Base-by-base conservation (phyloP, 1,284 basidiomycete species). In the Heterobasidion irregulare region DNA sequence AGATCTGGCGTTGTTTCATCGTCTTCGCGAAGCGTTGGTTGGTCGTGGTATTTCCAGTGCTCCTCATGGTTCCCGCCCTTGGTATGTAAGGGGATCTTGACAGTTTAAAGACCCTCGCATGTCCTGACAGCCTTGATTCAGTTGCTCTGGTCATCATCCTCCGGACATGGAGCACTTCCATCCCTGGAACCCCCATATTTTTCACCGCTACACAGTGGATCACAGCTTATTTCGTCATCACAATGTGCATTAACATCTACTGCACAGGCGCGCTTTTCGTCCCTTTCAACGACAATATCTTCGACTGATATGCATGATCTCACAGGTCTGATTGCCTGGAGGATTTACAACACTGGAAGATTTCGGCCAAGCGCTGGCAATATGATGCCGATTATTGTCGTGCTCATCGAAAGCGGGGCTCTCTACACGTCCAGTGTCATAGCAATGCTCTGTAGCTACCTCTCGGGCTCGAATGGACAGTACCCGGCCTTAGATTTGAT, bases 1-100 rank as follows among this genome's bases (percentile, higher is more conserved):
- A 51, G 50, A 51, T 51, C 12, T 51, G 50, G 50, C 50, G 50
- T n/a, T 51, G 50, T n/a, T 51, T 36, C 35, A 35, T 38, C 18
- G 34, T 51, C 12, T 51, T 38, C 16, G 18, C 26, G 8, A 38
- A 36, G 33, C 10, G 18, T 7, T 8, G 13, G 8, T 13, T 5
- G n/a, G 35, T 18, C 3, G 35, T 51, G 12, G 12, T 38, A 1
- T n/a, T 10, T 1, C 50, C 50, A 8, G 34, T 36, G 8, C 26
- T 36, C 18, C 34, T 51, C 13, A 51, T 51, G 50, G 10, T 51
- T 19, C 10, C 15, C 10, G 36, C 16, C 35, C 16, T 51, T 18
- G 35, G 50, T 51, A 26, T 4, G 16, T 15, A 15, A 35, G 13
- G 26, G 26, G 26, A 1, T 26, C 6, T 26, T 26, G 26, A 26